Evolutionary conservation across 805 yeast genomes (phyloP), one percentile per base, ranked within the genome.

Genomic region (Saccharomyces mikatae): DNA sequence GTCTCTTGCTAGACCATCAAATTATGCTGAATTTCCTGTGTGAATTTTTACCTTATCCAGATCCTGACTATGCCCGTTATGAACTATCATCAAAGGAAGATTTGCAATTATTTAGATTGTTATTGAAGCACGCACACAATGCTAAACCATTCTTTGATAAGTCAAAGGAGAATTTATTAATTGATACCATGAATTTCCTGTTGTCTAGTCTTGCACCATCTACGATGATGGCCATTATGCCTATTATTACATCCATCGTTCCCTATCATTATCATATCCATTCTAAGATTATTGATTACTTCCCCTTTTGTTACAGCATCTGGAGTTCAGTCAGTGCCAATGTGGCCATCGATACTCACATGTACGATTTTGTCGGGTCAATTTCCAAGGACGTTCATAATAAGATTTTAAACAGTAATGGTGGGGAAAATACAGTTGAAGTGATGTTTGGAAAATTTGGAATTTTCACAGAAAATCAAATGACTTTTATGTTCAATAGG

Each of bases 221-320:
- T 17, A 82, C 85, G 17, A 78, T 82, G 28, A 69, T 80, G 0
- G 56, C 77, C 5, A 76, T 81, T 0, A 67, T 85, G 50, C 76
- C 82, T 11, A 75, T 82, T 14, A 71, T 86, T 64, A 71, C 79
- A 0, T 74, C 81, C 2, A 61, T 81, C 48, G 68, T 85, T 17
- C 94, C 94, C 1, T 62, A 64, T 5, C 65, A 62, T 26, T 67
- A 71, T 53, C 60, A 58, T 11, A 59, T 69, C 1, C 64, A 66
- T 4, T 56, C 67, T 8, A 80, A 77, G 55, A 77, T 80, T 2
- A 73, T 80, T 29, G 78, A 82, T 57, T 82, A 84, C 59, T 65
- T 88, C 29, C 83, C 91, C 0, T 71, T 88, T 1, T 65, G 89
- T 6, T 87, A 88, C 60, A 82, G 87, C 56, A 70, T 87, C 47